phyloP scores from a whole-genome alignment of 495 filamentous ascomycete species.

The Geoglossum glabrum region DNA sequence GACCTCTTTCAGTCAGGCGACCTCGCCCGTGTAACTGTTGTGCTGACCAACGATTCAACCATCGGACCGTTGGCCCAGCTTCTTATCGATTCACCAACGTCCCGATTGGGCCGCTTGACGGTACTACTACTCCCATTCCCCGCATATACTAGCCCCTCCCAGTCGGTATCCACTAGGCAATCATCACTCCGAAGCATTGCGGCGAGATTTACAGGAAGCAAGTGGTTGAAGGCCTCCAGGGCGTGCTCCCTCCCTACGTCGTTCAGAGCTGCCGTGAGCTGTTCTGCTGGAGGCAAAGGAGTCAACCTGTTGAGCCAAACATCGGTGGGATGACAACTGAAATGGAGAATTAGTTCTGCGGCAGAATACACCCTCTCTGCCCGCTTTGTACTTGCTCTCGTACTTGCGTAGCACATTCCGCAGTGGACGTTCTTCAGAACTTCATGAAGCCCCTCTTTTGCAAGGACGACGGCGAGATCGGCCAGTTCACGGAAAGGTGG shows the following conservation, averaged over 20 bases:
- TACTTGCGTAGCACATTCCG: background rate
- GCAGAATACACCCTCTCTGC: conserved; percentile 2
- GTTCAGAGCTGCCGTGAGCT: conserved; percentile 2
- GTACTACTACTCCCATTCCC: background rate
- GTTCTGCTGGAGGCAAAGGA: background rate
- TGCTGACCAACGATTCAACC: no score
- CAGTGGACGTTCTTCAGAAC: conserved; percentile 5
- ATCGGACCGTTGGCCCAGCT: no score
- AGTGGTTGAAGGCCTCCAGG: conserved; percentile 2
- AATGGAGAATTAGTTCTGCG: conserved; percentile 7
- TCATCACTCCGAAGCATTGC: background rate
- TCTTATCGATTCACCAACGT: no score
- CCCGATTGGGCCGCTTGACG: no score
- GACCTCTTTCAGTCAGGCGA: no score
- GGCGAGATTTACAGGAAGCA: conserved; percentile 4
- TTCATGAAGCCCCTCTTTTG: conserved; percentile 7
- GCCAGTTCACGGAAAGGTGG: background rate
- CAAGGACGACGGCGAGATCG: conserved; percentile 4
- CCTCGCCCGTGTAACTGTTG: no score
- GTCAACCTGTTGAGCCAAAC: conserved; percentile 4
- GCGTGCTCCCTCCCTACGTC: conserved; percentile 1
- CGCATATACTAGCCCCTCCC: background rate
- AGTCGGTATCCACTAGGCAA: background rate
- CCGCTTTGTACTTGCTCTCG: background rate
- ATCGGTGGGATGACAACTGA: background rate